Conservation (phyloP, 306 rosid species). For the Prunus fruticosa region DNA sequence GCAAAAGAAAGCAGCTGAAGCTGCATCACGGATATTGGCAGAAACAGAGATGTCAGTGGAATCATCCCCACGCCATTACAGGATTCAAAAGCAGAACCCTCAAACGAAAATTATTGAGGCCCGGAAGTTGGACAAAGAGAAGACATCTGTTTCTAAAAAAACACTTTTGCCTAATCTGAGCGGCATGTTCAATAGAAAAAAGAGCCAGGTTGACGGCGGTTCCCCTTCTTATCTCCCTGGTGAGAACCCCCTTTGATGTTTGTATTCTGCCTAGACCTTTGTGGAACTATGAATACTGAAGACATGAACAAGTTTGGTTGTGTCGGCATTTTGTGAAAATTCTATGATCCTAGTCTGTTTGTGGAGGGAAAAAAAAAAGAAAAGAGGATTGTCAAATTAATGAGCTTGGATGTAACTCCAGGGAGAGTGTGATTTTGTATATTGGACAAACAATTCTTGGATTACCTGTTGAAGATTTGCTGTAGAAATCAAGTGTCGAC, state of each 20-base stretch:
- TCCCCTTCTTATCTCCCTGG: conserved; percentile 95
- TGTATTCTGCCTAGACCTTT: conserved; percentile 11
- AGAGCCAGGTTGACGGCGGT: conserved; percentile 78
- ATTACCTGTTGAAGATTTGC: conserved; percentile 17
- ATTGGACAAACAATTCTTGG: conserved; percentile 39
- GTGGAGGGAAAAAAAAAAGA: conserved; percentile 20
- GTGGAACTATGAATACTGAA: conserved; percentile 41
- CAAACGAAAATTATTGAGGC: conserved; percentile 40
- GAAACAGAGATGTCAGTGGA: conserved; percentile 56
- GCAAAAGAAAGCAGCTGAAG: conserved; percentile 88
- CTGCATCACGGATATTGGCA: conserved; percentile 78
- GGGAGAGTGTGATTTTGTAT: conserved; percentile 44
- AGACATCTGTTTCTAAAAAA: conserved; percentile 65
- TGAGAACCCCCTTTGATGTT: conserved; percentile 56
- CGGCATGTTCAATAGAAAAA: conserved; percentile 73
- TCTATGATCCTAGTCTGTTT: conserved; percentile 24
- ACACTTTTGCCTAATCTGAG: conserved; percentile 65
- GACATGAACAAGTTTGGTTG: conserved; percentile 42
- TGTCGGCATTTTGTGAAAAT: conserved; percentile 44
- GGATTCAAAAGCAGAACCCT: conserved; percentile 54
- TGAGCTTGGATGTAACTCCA: conserved; percentile 37
- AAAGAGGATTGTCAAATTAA: conserved; percentile 26
- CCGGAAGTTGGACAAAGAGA: conserved; percentile 60
- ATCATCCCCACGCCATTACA: conserved; percentile 69
- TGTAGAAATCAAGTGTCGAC: neutral